phyloP scores from a whole-genome alignment of 257 asterid species.

The Solanum bulbocastanum region DNA sequence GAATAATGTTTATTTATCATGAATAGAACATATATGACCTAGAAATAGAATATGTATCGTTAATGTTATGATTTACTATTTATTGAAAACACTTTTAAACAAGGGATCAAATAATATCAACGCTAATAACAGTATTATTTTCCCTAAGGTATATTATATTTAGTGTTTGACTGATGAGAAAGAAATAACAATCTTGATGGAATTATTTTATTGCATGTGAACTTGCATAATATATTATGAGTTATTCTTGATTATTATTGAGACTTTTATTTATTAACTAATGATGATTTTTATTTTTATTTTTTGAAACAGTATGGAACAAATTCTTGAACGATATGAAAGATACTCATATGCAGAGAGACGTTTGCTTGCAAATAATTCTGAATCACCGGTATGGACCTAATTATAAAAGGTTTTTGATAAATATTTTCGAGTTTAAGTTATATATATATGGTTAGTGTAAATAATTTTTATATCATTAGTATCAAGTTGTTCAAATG shows the following conservation, averaged over 20 bases:
- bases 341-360: constrained; percentile 82
- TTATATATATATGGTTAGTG: not conserved
- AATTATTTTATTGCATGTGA: not conserved
- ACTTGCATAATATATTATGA: not conserved
- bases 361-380: constrained; percentile 38
- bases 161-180: not conserved
- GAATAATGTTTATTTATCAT: too few species aligned
- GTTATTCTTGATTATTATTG: too few species aligned
- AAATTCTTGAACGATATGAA: constrained; percentile 75
- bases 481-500: not conserved
- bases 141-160: too few species aligned
- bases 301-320: constrained; percentile 64
- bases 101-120: too few species aligned
- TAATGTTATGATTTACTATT: not conserved
- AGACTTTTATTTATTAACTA: not conserved
- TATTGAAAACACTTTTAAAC: not conserved
- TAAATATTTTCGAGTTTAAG: not conserved
- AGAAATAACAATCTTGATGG: not conserved
- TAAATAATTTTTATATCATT: not conserved
- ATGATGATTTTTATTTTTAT: not conserved
- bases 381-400: constrained; percentile 39
- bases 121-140: too few species aligned
- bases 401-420: not conserved
- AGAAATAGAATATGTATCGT: too few species aligned
- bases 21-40: too few species aligned